These are phyloP conservation scores for Chrysanthemum makinoi DNA, from an alignment of 129 eudicot genomes.

Conservation along the genomic window DNA sequence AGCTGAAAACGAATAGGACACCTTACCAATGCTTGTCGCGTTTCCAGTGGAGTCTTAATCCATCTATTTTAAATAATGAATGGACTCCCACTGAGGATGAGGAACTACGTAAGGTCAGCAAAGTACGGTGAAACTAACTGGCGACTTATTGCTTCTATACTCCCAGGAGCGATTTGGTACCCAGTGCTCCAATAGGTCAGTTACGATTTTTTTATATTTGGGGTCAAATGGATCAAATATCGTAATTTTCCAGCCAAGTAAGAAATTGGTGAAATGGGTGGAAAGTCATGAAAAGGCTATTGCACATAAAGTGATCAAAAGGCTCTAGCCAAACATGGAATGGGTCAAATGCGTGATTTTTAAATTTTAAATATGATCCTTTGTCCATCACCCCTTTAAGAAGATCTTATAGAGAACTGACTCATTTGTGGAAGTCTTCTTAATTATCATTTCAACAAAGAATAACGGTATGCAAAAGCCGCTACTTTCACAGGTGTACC, in stretches of 20 bases:
- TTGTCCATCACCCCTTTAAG: too few species aligned
- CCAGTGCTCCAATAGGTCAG: conserved; percentile 95
- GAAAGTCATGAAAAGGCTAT: not conserved
- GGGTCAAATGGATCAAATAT: too few species aligned
- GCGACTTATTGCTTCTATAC: conserved; percentile 73
- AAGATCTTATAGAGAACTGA: too few species aligned
- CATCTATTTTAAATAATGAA: conserved; percentile 70
- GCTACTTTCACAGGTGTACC: too few species aligned
- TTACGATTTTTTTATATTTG: not conserved
- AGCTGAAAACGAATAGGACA: conserved; percentile 66
- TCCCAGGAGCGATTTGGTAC: conserved; percentile 88
- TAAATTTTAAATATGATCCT: too few species aligned
- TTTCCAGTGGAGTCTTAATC: conserved; percentile 91
- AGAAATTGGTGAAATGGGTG: not conserved
- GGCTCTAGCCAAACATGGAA: too few species aligned
- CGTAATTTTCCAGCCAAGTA: not conserved
- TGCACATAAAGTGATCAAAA: too few species aligned
- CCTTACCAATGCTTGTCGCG: conserved; percentile 87
- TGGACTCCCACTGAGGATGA: conserved; percentile 80
- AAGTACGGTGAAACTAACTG: conserved; percentile 76
- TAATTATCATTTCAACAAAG: too few species aligned
- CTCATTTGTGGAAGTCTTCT: too few species aligned
- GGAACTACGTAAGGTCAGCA: conserved; percentile 65
- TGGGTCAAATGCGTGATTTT: too few species aligned
- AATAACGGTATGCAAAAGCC: too few species aligned